These are phyloP conservation scores for Mycena polygramma DNA, from an alignment of 768 basidiomycete genomes.

Conservation along the genomic window DNA sequence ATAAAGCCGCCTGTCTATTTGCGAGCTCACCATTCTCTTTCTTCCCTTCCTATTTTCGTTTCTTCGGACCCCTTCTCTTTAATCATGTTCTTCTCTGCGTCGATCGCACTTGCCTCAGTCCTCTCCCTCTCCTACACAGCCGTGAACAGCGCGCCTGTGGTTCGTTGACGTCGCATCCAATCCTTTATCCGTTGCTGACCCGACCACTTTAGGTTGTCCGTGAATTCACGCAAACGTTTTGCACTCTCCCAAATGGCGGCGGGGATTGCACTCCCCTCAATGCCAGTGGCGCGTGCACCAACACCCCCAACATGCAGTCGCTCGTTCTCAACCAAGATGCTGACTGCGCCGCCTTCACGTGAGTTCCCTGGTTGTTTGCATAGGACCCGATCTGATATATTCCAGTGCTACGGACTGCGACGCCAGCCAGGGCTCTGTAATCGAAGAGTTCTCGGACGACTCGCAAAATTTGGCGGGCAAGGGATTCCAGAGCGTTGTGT, in stretches of 20 bases:
- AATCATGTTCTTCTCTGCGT: conserved; percentile 10
- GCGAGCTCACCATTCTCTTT: conserved; percentile 4
- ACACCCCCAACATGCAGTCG: conserved; percentile 18
- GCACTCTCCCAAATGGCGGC: background rate
- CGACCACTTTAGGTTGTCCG: background rate
- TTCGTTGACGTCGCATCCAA: background rate
- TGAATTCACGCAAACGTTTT: background rate
- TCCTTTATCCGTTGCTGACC: too few species aligned
- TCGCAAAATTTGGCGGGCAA: background rate
- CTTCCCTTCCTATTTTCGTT: background rate
- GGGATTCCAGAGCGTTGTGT: conserved; percentile 14
- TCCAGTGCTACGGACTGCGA: conserved; percentile 7
- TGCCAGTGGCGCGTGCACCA: background rate
- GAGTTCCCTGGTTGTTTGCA: background rate
- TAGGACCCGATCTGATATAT: background rate
- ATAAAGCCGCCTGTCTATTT: too few species aligned
- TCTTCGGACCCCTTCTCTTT: background rate
- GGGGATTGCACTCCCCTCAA: conserved; percentile 17
- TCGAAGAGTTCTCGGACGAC: conserved; percentile 12
- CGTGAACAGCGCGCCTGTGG: conserved; percentile 20
- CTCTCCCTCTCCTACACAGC: background rate
- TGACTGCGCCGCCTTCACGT: conserved; percentile 6
- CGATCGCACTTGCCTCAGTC: conserved; percentile 7
- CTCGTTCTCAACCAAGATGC: conserved; percentile 5
- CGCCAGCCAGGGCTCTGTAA: too few species aligned